Evolutionary conservation across 202 grass and related monocot genomes (phyloP), one percentile per base, ranked within the genome.

Genomic region (Zizania palustris): DNA sequence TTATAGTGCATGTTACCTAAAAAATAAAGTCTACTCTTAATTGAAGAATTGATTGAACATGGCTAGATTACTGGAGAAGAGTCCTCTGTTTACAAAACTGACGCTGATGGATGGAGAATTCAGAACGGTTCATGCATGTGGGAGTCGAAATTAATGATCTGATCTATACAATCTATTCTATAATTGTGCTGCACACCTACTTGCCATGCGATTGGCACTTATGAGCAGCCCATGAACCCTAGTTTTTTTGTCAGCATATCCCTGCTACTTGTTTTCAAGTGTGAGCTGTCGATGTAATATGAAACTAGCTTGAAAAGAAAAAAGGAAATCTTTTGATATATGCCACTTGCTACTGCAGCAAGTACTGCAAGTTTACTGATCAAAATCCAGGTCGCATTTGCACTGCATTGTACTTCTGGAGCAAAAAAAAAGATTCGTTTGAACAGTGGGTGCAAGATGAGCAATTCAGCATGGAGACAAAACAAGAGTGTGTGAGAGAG

Each of bases 111-210:
- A 74, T 74, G 53, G 43, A 61, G 53, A 71, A 85, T 80, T 75
- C 49, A 74, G 36, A 69, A 56, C 11, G 75, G 70, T 69, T 49
- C 36, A 45, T 11, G 76, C 69, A 45, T 53, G 61, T 80, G 69
- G 82, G 28, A 64, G 67, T 82, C 57, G 72, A 71, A 81, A 55
- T 50, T 68, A 69, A 81, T 67, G 45, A 48, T 19, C 58, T 50
- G 63, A 58, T 46, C 63, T 74, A 69, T 56, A 9, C 16, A 35
- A 78, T 33, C 74, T 65, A 40, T 80, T 88, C 20, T 55, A 55
- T 19, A 79, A 80, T n/a, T 10, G 4, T 19, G 55, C 5, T 12
- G 77, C 56, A 53, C 36, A 45, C n/a, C 71, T 41, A 41, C 66
- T 60, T 43, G 56, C 55, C 85, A 69, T 79, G 80, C 74, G 69